Evolutionary conservation across 1,139 yeast genomes (phyloP), one percentile per base, ranked within the genome.

Genomic region (Pichia sp.): DNA sequence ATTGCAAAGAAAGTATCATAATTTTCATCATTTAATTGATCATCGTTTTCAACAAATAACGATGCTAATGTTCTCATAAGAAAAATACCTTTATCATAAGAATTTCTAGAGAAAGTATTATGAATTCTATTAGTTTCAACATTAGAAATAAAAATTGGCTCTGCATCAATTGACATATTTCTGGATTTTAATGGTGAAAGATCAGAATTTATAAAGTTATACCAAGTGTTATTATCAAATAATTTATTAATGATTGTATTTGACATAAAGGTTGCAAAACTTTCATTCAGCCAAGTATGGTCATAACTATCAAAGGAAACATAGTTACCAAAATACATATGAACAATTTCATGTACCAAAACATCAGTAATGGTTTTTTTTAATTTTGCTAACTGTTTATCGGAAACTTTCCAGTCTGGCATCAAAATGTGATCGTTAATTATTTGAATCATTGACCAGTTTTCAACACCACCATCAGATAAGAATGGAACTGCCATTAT

Each of bases 381-480:
- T 11, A 50, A 43, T 10, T 42, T 41, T 8, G 15, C 14, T 18
- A 57, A 34, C 16, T 49, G 42, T 6, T 45, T 31, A 10, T 43
- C 43, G 10, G 55, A 38, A 5, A 55, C 47, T 2, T 57, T 48
- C 26, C 58, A 55, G 22, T 63, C 63, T 1, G 69, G 62, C 11
- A 74, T 48, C 16, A 78, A 57, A 11, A 79, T 54, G 48, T 75
- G 79, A 36, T 69, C 66, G 37, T 74, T 69, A 44, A 78, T 70
- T 8, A 80, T 68, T 3, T 81, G 73, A 26, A 82, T 69, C 63
- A 80, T 62, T 4, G 86, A 84, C 76, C 83, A 79, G 55, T 82
- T 81, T 56, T 83, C 93, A 80, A 81, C 83, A 5, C 85, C 91
- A 45, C 85, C 83, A 57, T 82, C 89, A 26, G 77, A 69, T 45